Base-by-base conservation (phyloP, 2,329 filamentous ascomycete genomes). In the Drechslerella dactyloides region DNA sequence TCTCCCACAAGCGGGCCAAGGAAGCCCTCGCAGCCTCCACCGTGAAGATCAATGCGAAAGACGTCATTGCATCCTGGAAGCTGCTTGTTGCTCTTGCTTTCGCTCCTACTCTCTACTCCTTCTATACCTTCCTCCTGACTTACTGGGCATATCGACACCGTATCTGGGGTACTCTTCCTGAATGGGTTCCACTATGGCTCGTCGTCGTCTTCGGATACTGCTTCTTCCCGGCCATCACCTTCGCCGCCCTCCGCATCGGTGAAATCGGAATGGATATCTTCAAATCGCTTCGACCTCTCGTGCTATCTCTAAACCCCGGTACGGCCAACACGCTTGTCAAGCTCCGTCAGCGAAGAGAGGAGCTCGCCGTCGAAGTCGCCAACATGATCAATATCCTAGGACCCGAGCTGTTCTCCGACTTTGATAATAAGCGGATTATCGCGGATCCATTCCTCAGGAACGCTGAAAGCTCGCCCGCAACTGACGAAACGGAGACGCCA, bases 221-320 rank as follows among this genome's bases (percentile, higher is more conserved):
- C 53, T 82, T 96, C 75, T 96, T 96, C 83, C 90, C 93, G 4
- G 85, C 87, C 23, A 89, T 97, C 76, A 97, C 93, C 0, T 97
- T 96, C 79, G 93, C 92, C 2, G 91, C 94, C 5, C 87, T 99
- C 58, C 89, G 94, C 10, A 96, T 97, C 75, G 94, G 94, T 52
- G 94, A 99, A 81, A 89, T 96, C n/a, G 94, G 93, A 58, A 97
- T 99, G 92, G 94, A 99, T 78, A 97, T 99, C 63, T 83, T 94
- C 82, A 99, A 97, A 81, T 97, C 93, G 0, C 85, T 99, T 15
- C 87, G 91, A 8, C 94, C 94, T 4, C 85, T 99, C 8, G 83
- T 96, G 51, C 84, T 97, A 35, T 94, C 90, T 74, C 84, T 97
- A 77, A 89, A 90, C 76, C 94, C 94, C 1, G 87, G 87, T 2